Evolutionary conservation across 1,139 yeast genomes (phyloP), one percentile per base, ranked within the genome.

Genomic region (Fermentozyma sake): DNA sequence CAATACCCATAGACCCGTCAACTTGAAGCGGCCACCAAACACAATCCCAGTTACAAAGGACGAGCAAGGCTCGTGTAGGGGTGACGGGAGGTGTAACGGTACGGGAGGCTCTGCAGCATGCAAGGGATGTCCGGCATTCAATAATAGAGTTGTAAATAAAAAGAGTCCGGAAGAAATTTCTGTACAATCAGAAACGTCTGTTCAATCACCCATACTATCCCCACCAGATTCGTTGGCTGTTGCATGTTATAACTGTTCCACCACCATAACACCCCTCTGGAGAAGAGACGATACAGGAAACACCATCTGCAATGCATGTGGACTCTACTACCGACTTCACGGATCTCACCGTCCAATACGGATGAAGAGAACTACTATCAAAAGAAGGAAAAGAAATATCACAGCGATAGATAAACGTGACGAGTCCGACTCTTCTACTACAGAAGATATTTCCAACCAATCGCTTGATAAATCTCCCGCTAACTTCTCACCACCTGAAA

Each of bases 271-370:
- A 0, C 95, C 95, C 1, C 61, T 85, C 10, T 85, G 95, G 95
- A 67, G 95, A 46, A 62, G 95, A 40, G 89, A 84, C 44, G 86
- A 79, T 35, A 69, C 67, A 5, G 95, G 95, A 1, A 76, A 80
- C 41, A 79, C 91, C 18, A 82, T 84, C 19, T 85, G 95, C 61
- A 85, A 85, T 48, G 95, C 95, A 1, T 84, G 95, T 58, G 95
- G 95, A 2, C 61, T 85, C 22, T 85, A 85, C 52, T 80, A 74
- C 51, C 63, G 81, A 34, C 68, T 85, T 24, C 95, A 84, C 47
- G 91, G 91, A 1, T 65, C 69, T 22, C 89, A 81, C 45, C 66
- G 95, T 26, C 95, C 95, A 2, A 77, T 78, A 11, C 74, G 74
- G 34, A 72, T 83, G 83, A 81, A 81, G 41, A 69, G 81, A 42